A percentile compares a stretch with the other conserved stretches of the same genome.
Conservation (phyloP, 352 stramenopile genomes). For the Phytophthora crassamura region DNA sequence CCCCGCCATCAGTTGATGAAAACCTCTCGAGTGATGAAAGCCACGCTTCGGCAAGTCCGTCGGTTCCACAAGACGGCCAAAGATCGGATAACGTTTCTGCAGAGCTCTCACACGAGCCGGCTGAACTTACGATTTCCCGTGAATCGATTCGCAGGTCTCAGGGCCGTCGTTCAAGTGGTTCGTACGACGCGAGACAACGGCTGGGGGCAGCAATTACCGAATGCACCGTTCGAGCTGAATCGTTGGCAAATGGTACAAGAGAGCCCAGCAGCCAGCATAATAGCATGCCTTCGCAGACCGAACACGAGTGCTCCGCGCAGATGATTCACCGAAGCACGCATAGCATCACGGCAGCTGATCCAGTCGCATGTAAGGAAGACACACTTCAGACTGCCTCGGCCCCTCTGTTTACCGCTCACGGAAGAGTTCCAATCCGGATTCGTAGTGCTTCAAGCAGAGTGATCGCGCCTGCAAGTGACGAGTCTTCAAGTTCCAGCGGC, state of each 20-base stretch:
- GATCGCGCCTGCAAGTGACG: background rate
- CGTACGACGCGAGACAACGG: too few species aligned
- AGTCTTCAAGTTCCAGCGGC: slow-evolving; percentile 1
- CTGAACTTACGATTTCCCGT: too few species aligned
- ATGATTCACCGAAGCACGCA: slow-evolving; percentile 22
- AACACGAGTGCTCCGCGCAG: slow-evolving; percentile 16
- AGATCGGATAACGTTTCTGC: background rate
- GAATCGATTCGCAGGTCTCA: too few species aligned
- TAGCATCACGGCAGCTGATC: background rate
- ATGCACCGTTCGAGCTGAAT: too few species aligned
- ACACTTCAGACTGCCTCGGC: background rate
- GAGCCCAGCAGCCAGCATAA: background rate
- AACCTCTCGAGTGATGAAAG: background rate
- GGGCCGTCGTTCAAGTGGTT: too few species aligned
- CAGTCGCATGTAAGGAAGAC: background rate
- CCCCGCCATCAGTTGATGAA: background rate
- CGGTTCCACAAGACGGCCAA: background rate
- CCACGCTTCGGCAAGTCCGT: background rate
- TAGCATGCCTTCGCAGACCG: background rate
- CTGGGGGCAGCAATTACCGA: too few species aligned
- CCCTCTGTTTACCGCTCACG: slow-evolving; percentile 30
- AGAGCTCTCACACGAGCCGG: background rate
- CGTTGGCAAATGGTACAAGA: background rate
- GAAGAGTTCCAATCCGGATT: slow-evolving; percentile 51
- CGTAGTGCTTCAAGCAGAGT: slow-evolving; percentile 1